Evolutionary conservation across 768 basidiomycete species (phyloP).

Genomic region (Boletellus sp.): DNA sequence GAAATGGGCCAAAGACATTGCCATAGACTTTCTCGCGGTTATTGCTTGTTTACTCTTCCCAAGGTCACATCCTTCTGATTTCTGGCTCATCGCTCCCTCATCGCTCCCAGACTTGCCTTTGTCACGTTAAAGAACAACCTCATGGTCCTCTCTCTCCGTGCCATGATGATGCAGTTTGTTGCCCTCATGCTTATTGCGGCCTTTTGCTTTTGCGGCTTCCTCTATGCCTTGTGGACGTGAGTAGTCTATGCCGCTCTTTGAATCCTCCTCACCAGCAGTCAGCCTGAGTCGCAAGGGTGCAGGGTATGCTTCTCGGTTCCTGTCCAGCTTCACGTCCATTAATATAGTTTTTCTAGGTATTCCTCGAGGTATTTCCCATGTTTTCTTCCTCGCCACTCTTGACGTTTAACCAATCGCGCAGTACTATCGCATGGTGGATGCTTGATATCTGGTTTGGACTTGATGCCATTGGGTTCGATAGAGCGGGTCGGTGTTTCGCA

Average conservation of each 20-base stretch:
- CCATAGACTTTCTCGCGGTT: slow-evolving; percentile 80
- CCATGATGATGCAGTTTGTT: slow-evolving; percentile 90
- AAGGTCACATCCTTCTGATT: slow-evolving; percentile 42
- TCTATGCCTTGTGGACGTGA: slow-evolving; percentile 92
- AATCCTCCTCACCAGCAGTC: slow-evolving; percentile 7
- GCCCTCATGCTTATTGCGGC: slow-evolving; percentile 80
- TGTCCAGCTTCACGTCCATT: background rate
- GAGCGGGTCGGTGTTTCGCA: slow-evolving; percentile 55
- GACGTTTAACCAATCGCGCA: slow-evolving; percentile 16
- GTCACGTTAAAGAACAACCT: slow-evolving; percentile 81
- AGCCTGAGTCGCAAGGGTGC: slow-evolving; percentile 64
- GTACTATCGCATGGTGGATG: slow-evolving; percentile 92
- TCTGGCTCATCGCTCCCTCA: background rate
- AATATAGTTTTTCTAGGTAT: slow-evolving; percentile 23
- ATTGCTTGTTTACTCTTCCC: slow-evolving; percentile 92
- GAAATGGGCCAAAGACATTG: slow-evolving; percentile 62
- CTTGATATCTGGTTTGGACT: slow-evolving; percentile 93
- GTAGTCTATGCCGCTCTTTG: slow-evolving; percentile 31
- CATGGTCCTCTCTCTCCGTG: slow-evolving; percentile 78
- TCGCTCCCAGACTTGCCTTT: slow-evolving; percentile 72
- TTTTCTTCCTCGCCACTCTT: background rate
- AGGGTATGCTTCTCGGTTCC: slow-evolving; percentile 37
- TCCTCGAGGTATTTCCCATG: slow-evolving; percentile 32
- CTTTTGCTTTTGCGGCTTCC: slow-evolving; percentile 89
- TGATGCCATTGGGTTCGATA: slow-evolving; percentile 85